Percentiles rank a stretch among this genome's conserved stretches.
Evolutionary conservation across 441 rosid species (phyloP).

Genomic region (Croton setiger): DNA sequence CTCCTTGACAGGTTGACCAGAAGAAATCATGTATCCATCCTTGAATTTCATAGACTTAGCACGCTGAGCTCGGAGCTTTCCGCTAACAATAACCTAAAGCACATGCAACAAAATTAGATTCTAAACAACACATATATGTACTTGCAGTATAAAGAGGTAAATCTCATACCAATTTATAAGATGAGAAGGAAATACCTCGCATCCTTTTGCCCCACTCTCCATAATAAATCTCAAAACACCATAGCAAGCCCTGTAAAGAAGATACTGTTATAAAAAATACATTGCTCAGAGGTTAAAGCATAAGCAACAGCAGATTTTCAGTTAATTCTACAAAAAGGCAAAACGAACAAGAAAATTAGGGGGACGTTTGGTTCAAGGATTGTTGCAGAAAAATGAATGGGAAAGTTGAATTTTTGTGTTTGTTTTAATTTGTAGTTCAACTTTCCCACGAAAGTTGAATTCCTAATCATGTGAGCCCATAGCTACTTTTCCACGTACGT

Average conservation of each 20-base stretch:
- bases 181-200: constrained; percentile 42
- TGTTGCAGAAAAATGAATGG: no score
- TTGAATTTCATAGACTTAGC: constrained; percentile 78
- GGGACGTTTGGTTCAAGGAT: no score
- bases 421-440: no score
- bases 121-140: no score
- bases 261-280: not conserved
- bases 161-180: not conserved
- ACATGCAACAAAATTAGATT: constrained; percentile 3
- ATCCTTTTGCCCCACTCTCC: constrained; percentile 82
- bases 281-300: not conserved
- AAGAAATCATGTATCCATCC: constrained; percentile 85
- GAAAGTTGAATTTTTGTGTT: no score
- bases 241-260: constrained; percentile 50
- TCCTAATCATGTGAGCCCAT: no score
- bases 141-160: not conserved
- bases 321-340: not conserved
- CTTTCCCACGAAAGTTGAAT: no score
- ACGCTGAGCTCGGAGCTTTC: constrained; percentile 58
- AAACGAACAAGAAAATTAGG: not conserved
- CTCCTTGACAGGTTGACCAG: constrained; percentile 76
- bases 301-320: not conserved
- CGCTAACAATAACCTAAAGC: constrained; percentile 55
- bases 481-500: no score
- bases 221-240: constrained; percentile 65